Base-by-base conservation (phyloP, 306 rosid genomes). In the Geum urbanum region DNA sequence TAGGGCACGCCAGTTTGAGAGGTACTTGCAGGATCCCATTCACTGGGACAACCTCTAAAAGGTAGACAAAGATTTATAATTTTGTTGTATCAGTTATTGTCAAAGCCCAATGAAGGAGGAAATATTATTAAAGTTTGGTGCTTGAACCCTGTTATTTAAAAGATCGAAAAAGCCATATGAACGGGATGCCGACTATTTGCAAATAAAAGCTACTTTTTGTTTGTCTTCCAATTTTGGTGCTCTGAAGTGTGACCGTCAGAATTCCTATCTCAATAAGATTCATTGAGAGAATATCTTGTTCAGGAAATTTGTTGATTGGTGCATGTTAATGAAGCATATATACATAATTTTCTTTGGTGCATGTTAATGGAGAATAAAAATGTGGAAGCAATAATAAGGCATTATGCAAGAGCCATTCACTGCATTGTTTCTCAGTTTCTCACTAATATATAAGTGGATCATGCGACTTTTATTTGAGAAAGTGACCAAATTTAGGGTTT, bases 1-100 rank as follows among this genome's bases (percentile, higher is more conserved):
- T 10, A 73, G 99, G 83, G 96, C 96, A 49, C 87, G 60, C 19
- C 95, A 95, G 79, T 89, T 91, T 97, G 99, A 91, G 83, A 88
- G 99, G 91, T 78, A 83, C 79, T 89, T 94, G 82, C 84, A 89
- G 61, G 91, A 91, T 32, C 99, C 97, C 6, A 9, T 75, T 8
- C 51, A 77, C 50, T 44, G 87, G 53, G 69, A 80, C 74, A 65
- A 68, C 79, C 81, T 86, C 76, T 91, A 79, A 77, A 84, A 39
- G 79, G 76, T 54, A 64, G 54, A 79, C 67, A 50, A 66, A 70
- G 71, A 70, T 27, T 49, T 61, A 59, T 12, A 32, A 32, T 47
- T 80, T 76, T 37, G 51, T 84, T 50, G 19, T 63, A 18, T 48
- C 62, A 27, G 57, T 68, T 68, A 50, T 27, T 52, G 41, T 72